Base-by-base conservation (phyloP, 1,284 basidiomycete species). In the Sanghuangporus weigelae region DNA sequence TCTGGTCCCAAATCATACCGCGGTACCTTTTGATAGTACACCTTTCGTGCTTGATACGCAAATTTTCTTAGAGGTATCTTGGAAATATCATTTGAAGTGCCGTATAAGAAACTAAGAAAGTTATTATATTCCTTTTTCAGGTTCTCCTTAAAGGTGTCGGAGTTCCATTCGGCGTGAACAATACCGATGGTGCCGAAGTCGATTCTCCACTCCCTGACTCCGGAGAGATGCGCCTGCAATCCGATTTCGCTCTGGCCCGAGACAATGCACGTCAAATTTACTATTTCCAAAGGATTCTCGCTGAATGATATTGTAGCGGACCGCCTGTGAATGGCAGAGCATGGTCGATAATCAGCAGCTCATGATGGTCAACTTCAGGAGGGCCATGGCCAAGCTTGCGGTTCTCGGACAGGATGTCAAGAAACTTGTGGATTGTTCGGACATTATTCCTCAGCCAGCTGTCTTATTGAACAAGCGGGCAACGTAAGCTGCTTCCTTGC, bases 301-400 rank as follows among this genome's bases (percentile, higher is more conserved):
- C 21, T 26, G 12, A 23, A 7, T 8, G 19, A 8, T 35, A 7
- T 19, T 46, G 21, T 36, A 53, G 70, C 58, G 54, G 19, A 68
- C 66, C n/a, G 66, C 68, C 21, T 69, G 68, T 57, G 65, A 68
- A 31, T 69, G 68, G 68, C 68, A 69, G 59, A 63, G 66, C 48
- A 65, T 69, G 59, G 59, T 67, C 50, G 64, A 71, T 70, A 70
- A 74, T 67, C 72, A 73, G 69, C 63, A 66, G 7, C 69, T 69
- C 64, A 69, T 74, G 67, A 64, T 67, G 62, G 61, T 57, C 36
- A 66, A 67, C 21, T 75, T 75, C 70, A 68, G 68, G 63, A 67
- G 65, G 31, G 74, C 71, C 19, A 72, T 75, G 70, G 63, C 67
- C 55, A 74, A 74, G 71, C 70, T 77, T 53, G 61, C 72, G 7